Evolutionary conservation across 2,329 filamentous ascomycete species (phyloP), one percentile per base, ranked within the genome.

Genomic region (Nothopassalora personata): DNA sequence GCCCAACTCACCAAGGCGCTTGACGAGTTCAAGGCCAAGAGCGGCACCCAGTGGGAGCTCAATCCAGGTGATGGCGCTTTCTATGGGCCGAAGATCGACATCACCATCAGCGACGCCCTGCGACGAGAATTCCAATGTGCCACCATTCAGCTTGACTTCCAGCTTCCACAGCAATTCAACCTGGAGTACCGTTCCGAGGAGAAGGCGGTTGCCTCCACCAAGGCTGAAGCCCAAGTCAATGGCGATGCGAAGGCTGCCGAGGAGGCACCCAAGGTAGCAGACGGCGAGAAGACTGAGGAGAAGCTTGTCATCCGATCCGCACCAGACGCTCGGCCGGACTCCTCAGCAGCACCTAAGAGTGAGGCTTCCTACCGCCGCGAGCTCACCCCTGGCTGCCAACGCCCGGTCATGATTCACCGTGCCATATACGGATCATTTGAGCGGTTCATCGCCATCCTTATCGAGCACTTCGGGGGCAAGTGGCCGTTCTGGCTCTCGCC

Each of bases 1-100:
- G 81, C 79, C 15, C 90, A 89, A 73, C 81, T 99, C 53, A 87
- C 86, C 70, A 81, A 86, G 61, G 90, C 92, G 18, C 81, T 99
- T 52, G 83, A 94, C 65, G 82, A 86, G 63, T 97, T 97, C 74
- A 82, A 84, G 58, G 77, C 76, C 19, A 74, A 76, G 51, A 81
- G 80, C 54, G 83, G 87, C 60, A 82, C 86, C 34, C 80, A 86
- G 64, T 99, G 94, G 94, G 88, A 90, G 74, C 80, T 96, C 54
- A 96, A 97, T 76, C 88, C 91, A 60, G 94, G 93, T 58, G 94
- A 99, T 69, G 94, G 94, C 72, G 94, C 94, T 55, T 99, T 97
- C 78, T 99, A 99, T 74, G 94, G 94, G 1, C 94, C 94, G 54
- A 99, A 99, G 84, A 96, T 97, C 68, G 94, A 99, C 70, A 94